Evolutionary conservation across 2,329 filamentous ascomycete genomes (phyloP).

Genomic region (Fusarium agapanthi): DNA sequence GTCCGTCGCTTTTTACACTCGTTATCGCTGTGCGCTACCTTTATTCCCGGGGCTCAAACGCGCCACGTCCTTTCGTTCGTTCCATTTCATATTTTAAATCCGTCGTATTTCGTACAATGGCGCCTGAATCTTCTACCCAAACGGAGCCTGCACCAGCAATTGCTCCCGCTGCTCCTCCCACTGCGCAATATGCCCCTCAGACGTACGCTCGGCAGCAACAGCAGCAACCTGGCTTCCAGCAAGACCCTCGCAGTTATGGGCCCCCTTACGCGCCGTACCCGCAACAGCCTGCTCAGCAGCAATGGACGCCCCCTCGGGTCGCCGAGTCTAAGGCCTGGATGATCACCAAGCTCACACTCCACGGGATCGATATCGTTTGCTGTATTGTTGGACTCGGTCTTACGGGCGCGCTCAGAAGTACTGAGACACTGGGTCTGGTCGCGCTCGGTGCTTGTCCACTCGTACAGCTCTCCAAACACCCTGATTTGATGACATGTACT

Average conservation of each 20-base stretch:
- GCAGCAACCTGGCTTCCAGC: conserved; percentile 27
- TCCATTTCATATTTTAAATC: neutral
- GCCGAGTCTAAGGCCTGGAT: conserved; percentile 38
- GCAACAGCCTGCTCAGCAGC: conserved; percentile 30
- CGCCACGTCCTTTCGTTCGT: neutral
- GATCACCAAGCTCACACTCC: conserved; percentile 45
- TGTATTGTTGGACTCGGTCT: conserved; percentile 43
- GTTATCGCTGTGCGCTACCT: conserved; percentile 9
- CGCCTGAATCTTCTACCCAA: conserved; percentile 36
- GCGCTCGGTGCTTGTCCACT: conserved; percentile 27
- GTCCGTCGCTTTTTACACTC: conserved; percentile 2
- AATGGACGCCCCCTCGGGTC: conserved; percentile 23
- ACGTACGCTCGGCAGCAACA: conserved; percentile 18
- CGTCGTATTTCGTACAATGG: conserved; percentile 23
- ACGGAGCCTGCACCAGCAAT: conserved; percentile 22
- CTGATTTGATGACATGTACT: neutral
- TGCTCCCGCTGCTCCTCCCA: conserved; percentile 17
- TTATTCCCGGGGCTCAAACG: neutral
- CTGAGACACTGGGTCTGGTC: conserved; percentile 9
- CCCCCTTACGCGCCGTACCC: conserved; percentile 39
- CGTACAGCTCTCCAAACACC: conserved; percentile 12
- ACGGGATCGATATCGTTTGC: conserved; percentile 39
- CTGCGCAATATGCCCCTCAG: conserved; percentile 18
- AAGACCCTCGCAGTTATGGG: conserved; percentile 40
- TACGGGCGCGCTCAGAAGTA: conserved; percentile 34